A percentile compares a stretch with the other conserved stretches of the same genome.
Evolutionary conservation across 108 stramenopile genomes (phyloP).

Genomic region (Pseudonitzschia pungens): DNA sequence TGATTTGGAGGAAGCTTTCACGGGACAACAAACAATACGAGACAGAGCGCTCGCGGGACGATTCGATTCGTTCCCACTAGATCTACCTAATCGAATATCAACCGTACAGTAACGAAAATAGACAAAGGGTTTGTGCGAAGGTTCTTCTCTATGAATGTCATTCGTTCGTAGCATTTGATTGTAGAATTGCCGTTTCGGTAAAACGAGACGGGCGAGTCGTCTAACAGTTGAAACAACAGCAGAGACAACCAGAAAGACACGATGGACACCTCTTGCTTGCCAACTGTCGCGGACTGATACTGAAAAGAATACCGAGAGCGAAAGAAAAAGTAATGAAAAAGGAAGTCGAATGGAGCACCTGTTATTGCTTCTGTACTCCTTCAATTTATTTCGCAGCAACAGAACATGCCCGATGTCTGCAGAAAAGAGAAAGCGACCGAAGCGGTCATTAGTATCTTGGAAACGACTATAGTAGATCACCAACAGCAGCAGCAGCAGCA

Average conservation of each 20-base stretch:
- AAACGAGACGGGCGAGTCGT: too few species aligned
- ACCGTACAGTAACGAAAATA: too few species aligned
- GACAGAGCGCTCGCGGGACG: too few species aligned
- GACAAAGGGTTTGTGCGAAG: too few species aligned
- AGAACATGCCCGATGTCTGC: conserved; percentile 20
- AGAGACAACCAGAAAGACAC: neutral
- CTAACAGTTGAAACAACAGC: neutral
- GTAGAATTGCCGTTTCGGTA: too few species aligned
- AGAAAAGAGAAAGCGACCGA: conserved; percentile 3
- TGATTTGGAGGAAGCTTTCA: too few species aligned
- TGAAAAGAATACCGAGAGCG: neutral
- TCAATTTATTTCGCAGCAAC: conserved; percentile 64
- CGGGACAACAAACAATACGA: too few species aligned
- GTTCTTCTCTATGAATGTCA: too few species aligned
- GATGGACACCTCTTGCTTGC: neutral
- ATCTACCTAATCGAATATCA: too few species aligned
- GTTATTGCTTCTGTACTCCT: conserved; percentile 70
- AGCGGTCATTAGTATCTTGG: neutral
- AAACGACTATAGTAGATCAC: conserved; percentile 9
- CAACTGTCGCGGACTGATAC: neutral
- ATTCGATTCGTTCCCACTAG: too few species aligned
- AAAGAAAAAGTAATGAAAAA: neutral
- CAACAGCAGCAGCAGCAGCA: conserved; percentile 6
- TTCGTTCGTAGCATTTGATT: too few species aligned
- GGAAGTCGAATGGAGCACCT: conserved; percentile 41